Evolutionary conservation across 306 rosid genomes (phyloP).

Genomic region (Hippophae tibetana): DNA sequence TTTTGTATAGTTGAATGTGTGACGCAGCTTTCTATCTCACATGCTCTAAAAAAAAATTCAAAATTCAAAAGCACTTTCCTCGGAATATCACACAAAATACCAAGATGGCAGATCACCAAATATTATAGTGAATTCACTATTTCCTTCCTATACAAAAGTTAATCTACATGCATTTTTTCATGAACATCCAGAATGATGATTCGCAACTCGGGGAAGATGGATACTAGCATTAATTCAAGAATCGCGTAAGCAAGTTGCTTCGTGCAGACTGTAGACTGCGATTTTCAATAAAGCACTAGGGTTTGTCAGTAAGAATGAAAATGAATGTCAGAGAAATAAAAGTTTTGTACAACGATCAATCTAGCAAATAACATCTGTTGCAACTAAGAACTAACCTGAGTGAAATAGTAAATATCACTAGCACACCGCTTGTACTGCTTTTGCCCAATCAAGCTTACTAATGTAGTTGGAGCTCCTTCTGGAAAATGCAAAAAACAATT

Average conservation of each 20-base stretch:
- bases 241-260: slow-evolving; percentile 78
- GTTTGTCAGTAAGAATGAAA: slow-evolving; percentile 16
- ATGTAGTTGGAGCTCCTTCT: slow-evolving; percentile 88
- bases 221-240: slow-evolving; percentile 58
- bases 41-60: too few species aligned
- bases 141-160: slow-evolving; percentile 33
- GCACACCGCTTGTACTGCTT: slow-evolving; percentile 89
- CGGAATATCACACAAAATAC: background rate
- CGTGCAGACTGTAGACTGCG: slow-evolving; percentile 72
- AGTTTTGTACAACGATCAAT: slow-evolving; percentile 3
- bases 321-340: background rate
- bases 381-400: slow-evolving; percentile 52
- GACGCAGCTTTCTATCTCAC: too few species aligned
- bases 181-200: slow-evolving; percentile 54
- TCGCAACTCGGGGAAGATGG: slow-evolving; percentile 82
- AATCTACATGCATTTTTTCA: slow-evolving; percentile 29
- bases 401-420: slow-evolving; percentile 79
- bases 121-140: slow-evolving; percentile 9
- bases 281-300: background rate
- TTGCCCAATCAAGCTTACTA: slow-evolving; percentile 80
- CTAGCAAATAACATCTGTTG: slow-evolving; percentile 7
- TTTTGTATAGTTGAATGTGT: too few species aligned
- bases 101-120: slow-evolving; percentile 13
- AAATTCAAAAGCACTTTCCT: too few species aligned
- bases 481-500: slow-evolving; percentile 20